Evolutionary conservation across 345 rosid species (phyloP), one percentile per base, ranked within the genome.

Genomic region (Pistacia atlantica): DNA sequence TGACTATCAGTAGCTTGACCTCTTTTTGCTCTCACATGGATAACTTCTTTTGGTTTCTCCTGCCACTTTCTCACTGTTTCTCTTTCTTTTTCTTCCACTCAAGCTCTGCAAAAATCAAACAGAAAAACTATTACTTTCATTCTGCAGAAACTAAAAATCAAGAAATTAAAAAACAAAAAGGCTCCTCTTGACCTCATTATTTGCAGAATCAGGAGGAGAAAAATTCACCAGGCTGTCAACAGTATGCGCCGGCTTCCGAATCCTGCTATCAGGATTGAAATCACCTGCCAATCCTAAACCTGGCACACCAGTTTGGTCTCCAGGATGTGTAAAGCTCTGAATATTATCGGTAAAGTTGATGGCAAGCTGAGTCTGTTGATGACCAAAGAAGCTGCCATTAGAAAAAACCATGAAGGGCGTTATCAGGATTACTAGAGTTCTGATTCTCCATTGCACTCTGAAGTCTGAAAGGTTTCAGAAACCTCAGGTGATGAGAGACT

Each of bases 1-100:
- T 90, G 93, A 71, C 90, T 88, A 75, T 88, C 94, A 56, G 94
- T 90, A 77, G 94, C 94, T 87, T 90, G 90, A 58, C 94, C 94
- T 82, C 94, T 78, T 83, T 85, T 90, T 14, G 94, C 94, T 77
- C 92, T 88, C 20, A 90, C 90, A 87, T 87, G 92, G 65, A 90
- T 73, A 7, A 90, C 90, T 80, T 83, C 90, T 64, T 78, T 79
- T 66, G 78, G 83, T 58, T 85, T 82, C 62, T 80, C 75, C 73
- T n/a, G 38, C 5, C 48, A 52, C 62, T 12, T 45, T 74, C 13
- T 72, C 79, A 42, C 49, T 54, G 58, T 71, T 75, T 69, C 75
- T 81, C 83, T 84, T 84, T 80, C 87, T 80, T 65, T 86, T 86
- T 45, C 78, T 84, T 74, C 83, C 64, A 56, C 56, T 65, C 67